Percentiles rank a stretch among this genome's conserved stretches.
phyloP scores from a whole-genome alignment of 306 rosid species.

The Coriaria nepalensis region DNA sequence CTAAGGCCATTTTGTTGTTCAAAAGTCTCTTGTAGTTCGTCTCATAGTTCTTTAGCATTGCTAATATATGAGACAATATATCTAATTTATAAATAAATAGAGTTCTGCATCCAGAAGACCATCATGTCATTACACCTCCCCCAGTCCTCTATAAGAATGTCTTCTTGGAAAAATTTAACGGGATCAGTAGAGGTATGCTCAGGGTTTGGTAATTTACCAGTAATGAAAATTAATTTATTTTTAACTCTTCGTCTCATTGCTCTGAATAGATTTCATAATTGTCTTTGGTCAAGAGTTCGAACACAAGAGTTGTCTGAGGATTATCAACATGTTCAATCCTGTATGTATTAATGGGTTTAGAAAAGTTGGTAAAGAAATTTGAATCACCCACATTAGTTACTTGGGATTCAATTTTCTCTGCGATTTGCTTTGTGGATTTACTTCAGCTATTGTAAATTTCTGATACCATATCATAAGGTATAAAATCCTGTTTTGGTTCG shows the following conservation, averaged over 20 bases:
- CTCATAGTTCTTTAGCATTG: not conserved
- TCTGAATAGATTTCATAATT: not conserved
- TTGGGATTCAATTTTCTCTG: not conserved
- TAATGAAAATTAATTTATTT: not conserved
- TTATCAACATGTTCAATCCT: not conserved
- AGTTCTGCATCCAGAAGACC: not conserved
- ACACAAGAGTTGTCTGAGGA: not conserved
- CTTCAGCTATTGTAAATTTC: not conserved
- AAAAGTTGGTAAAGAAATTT: not conserved
- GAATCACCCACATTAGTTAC: not conserved
- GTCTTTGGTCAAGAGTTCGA: not conserved
- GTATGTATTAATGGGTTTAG: not conserved
- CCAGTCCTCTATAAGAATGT: not conserved
- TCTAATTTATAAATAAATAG: not conserved
- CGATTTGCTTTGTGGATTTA: not conserved
- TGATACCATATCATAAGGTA: not conserved
- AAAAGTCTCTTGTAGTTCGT: not conserved
- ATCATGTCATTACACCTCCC: not conserved
- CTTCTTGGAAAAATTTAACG: not conserved
- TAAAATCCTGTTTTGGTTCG: not conserved
- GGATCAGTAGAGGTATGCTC: not conserved
- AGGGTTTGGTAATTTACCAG: not conserved
- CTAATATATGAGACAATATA: no score
- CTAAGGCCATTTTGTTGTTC: not conserved
- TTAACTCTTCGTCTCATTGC: not conserved